Conservation (phyloP, 2,329 filamentous ascomycete species). For the Cercospora citrullina region DNA sequence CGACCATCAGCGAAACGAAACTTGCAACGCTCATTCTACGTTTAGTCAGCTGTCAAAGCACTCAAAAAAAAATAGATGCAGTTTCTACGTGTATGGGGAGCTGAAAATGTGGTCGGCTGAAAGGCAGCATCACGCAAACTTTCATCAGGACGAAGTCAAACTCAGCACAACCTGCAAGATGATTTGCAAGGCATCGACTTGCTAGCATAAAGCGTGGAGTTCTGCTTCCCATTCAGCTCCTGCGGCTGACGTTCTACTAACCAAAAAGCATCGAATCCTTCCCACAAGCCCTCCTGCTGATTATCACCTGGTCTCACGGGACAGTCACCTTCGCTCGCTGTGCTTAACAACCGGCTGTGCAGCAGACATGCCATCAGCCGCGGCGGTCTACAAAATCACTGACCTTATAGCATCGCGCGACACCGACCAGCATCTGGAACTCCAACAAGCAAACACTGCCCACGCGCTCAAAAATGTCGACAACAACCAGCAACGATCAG, state of each 20-base stretch:
- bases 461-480: not conserved
- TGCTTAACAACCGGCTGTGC: not conserved
- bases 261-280: not conserved
- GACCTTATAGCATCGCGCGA: not conserved
- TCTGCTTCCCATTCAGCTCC: not conserved
- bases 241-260: not conserved
- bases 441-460: not conserved
- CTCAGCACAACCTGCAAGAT: not conserved
- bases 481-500: not conserved
- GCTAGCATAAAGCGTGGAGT: not conserved
- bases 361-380: not conserved
- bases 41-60: not conserved
- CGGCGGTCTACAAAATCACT: not conserved
- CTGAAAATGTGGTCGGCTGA: not conserved
- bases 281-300: not conserved
- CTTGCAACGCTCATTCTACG: not conserved
- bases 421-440: not conserved
- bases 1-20: not conserved
- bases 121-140: not conserved
- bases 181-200: not conserved
- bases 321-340: not conserved
- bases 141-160: not conserved
- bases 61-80: not conserved
- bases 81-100: not conserved
- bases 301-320: not conserved